phyloP scores from a whole-genome alignment of 345 rosid species.

The Kandelia obovata region DNA sequence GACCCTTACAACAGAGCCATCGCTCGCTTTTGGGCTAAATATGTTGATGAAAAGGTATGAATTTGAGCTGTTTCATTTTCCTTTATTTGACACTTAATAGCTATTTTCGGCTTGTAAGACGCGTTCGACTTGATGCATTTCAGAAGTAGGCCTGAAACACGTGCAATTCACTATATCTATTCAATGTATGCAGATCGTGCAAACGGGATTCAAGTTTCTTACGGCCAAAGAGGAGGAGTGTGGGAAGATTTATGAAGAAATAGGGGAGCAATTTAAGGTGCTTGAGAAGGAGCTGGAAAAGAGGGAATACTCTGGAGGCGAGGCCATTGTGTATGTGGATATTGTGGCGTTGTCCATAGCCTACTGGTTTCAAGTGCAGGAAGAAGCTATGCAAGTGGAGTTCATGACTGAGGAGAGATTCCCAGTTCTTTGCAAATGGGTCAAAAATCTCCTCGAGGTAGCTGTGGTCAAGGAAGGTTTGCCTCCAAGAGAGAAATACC shows the following conservation, averaged over 20 bases:
- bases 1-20: slow-evolving; percentile 5
- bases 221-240: slow-evolving; percentile 1
- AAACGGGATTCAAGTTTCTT: background rate
- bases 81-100: no score
- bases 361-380: background rate
- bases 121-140: no score
- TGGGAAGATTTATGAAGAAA: background rate
- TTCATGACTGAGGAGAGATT: background rate
- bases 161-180: no score
- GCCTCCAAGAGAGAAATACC: slow-evolving; percentile 14
- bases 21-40: slow-evolving; percentile 22
- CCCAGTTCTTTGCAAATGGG: slow-evolving; percentile 2
- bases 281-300: slow-evolving; percentile 12
- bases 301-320: slow-evolving; percentile 16
- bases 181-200: background rate
- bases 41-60: slow-evolving; percentile 7
- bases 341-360: background rate
- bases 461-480: slow-evolving; percentile 7
- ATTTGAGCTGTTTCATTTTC: background rate
- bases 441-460: slow-evolving; percentile 1
- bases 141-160: no score
- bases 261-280: background rate
- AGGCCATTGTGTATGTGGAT: slow-evolving; percentile 16
- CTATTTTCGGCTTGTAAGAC: no score
- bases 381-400: background rate